Percentiles rank a stretch among this genome's conserved stretches.
These are phyloP conservation scores for Camellia granthamiana DNA, from an alignment of 148 eudicot species.

Conservation along the genomic window DNA sequence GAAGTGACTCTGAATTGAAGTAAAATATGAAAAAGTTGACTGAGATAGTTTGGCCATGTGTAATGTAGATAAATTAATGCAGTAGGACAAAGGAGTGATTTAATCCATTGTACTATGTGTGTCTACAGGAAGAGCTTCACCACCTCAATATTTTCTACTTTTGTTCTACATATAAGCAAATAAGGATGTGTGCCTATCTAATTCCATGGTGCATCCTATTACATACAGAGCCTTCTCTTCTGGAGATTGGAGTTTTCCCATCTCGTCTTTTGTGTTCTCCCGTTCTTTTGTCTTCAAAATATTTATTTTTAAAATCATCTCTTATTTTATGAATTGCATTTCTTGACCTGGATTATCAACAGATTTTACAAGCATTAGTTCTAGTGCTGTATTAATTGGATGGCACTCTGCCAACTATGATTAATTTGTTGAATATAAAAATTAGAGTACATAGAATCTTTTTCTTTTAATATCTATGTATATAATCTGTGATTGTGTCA, in stretches of 20 bases:
- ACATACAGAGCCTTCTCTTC: neutral
- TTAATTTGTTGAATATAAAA: slow-evolving; percentile 8
- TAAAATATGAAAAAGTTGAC: neutral
- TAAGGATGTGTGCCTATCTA: neutral
- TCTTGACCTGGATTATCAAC: neutral
- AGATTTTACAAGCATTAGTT: neutral
- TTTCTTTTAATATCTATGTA: too few species aligned
- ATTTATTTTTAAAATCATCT: neutral
- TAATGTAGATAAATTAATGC: neutral
- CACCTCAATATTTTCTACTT: neutral
- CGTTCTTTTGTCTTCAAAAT: neutral
- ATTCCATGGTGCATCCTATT: neutral
- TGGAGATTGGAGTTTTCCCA: neutral
- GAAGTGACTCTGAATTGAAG: neutral
- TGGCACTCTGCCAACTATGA: neutral
- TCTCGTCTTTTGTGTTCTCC: neutral
- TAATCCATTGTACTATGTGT: neutral
- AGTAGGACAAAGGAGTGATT: neutral
- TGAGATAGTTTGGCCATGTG: neutral
- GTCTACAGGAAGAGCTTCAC: neutral
- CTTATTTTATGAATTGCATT: neutral
- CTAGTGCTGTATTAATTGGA: neutral
- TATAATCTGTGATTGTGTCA: too few species aligned
- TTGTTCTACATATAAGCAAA: neutral
- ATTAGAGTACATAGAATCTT: too few species aligned